Percentiles rank a stretch among this genome's conserved stretches.
Evolutionary conservation across 345 rosid species (phyloP).

Genomic region (Linum tenue): DNA sequence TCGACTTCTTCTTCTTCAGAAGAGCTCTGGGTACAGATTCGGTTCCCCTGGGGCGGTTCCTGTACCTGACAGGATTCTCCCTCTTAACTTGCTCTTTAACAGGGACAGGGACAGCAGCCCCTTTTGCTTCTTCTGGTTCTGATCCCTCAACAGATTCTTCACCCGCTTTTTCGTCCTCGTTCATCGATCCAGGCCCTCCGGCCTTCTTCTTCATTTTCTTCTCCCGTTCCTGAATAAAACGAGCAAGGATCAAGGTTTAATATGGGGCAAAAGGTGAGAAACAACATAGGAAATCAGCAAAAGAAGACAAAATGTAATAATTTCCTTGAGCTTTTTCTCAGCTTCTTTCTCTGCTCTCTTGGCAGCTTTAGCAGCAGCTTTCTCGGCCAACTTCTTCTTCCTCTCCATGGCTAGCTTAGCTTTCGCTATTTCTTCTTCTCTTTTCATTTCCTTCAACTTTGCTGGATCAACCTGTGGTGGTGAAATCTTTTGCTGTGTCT

Average conservation of each 20-base stretch:
- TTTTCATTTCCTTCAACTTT: constrained; percentile 73
- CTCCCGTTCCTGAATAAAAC: constrained; percentile 66
- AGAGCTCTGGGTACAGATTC: constrained; percentile 63
- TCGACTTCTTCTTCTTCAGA: constrained; percentile 59
- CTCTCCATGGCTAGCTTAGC: constrained; percentile 89
- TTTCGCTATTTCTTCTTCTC: constrained; percentile 81
- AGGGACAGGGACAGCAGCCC: constrained; percentile 28
- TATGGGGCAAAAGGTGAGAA: neutral
- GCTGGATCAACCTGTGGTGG: constrained; percentile 40
- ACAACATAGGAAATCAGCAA: neutral
- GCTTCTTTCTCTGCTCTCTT: constrained; percentile 88
- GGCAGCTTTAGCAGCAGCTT: constrained; percentile 85
- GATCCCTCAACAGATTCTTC: constrained; percentile 41
- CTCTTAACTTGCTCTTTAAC: constrained; percentile 34
- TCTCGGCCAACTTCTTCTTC: constrained; percentile 88
- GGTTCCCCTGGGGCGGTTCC: constrained; percentile 42
- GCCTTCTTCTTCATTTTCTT: constrained; percentile 80
- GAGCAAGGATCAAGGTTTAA: constrained; percentile 9
- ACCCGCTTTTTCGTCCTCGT: constrained; percentile 34
- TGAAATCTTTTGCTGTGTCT: constrained; percentile 29
- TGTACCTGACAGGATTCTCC: constrained; percentile 40
- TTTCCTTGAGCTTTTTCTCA: constrained; percentile 83
- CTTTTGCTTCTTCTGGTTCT: constrained; percentile 33
- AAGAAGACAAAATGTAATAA: constrained; percentile 5
- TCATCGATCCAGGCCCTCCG: constrained; percentile 21